Conservation (phyloP, 352 stramenopile genomes). For the Bremia lactucae region DNA sequence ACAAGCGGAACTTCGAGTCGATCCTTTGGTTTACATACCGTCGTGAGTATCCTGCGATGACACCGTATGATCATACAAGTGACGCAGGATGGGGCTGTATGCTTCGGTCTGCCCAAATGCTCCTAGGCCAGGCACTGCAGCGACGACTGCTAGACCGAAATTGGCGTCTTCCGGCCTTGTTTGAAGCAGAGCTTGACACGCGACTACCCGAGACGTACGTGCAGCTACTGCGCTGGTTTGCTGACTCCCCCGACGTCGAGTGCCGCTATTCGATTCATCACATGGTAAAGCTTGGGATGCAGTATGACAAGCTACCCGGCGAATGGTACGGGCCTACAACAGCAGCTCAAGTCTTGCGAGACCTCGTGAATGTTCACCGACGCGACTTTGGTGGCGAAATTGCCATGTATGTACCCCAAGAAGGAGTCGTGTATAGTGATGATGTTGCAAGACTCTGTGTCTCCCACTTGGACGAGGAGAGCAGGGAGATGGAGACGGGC, state of each 20-base stretch:
- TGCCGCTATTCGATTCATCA: conserved; percentile 87
- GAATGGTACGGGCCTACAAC: conserved; percentile 91
- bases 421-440: conserved; percentile 74
- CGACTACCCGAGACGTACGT: conserved; percentile 31
- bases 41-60: conserved; percentile 77
- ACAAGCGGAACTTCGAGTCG: conserved; percentile 47
- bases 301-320: conserved; percentile 86
- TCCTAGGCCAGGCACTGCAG: conserved; percentile 86
- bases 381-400: conserved; percentile 33
- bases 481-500: conserved; percentile 1
- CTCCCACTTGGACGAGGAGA: conserved; percentile 36
- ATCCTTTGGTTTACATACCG: conserved; percentile 88
- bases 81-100: conserved; percentile 95
- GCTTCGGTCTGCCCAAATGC: conserved; percentile 91
- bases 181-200: conserved; percentile 21
- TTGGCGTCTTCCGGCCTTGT: conserved; percentile 27
- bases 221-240: conserved; percentile 75
- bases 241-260: conserved; percentile 57
- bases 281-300: conserved; percentile 84
- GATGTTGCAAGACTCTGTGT: conserved; percentile 64
- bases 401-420: conserved; percentile 75
- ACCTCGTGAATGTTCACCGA: conserved; percentile 69
- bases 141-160: conserved; percentile 54
- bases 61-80: conserved; percentile 80
- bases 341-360: conserved; percentile 79